phyloP scores from a whole-genome alignment of 2,329 filamentous ascomycete species.

The Xylariaceae sp. region DNA sequence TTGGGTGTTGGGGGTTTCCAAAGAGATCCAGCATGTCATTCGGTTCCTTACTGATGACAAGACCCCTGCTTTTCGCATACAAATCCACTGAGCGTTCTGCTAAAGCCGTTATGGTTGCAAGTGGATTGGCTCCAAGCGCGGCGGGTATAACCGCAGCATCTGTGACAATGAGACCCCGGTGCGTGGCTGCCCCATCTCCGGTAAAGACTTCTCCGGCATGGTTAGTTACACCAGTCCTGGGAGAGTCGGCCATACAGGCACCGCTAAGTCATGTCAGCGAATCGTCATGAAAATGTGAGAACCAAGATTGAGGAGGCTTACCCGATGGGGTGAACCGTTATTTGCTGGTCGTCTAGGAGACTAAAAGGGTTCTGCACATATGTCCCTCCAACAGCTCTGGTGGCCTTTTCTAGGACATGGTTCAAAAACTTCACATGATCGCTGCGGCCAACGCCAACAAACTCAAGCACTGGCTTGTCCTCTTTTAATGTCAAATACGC shows the following conservation, averaged over 20 bases:
- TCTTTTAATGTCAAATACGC: conserved; percentile 63
- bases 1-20: conserved; percentile 52
- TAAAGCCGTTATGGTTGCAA: conserved; percentile 72
- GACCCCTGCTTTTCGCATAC: conserved; percentile 48
- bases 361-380: conserved; percentile 65
- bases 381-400: conserved; percentile 63
- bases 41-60: conserved; percentile 52
- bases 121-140: conserved; percentile 69
- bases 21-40: conserved; percentile 61
- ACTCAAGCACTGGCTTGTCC: conserved; percentile 65
- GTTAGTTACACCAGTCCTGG: conserved; percentile 63
- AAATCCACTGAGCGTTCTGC: conserved; percentile 67
- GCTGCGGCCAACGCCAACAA: conserved; percentile 62
- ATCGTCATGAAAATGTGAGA: background rate
- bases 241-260: conserved; percentile 67
- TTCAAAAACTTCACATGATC: conserved; percentile 61
- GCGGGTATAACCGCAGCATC: conserved; percentile 68
- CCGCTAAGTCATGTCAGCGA: conserved; percentile 50
- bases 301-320: conserved; percentile 42
- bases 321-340: conserved; percentile 72
- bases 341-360: conserved; percentile 60
- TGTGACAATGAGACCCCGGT: conserved; percentile 65
- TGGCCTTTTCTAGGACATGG: conserved; percentile 58
- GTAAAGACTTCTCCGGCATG: conserved; percentile 65
- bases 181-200: conserved; percentile 55